Evolutionary conservation across 176 grass and related monocot genomes (phyloP).

Genomic region (Triticum turgidum): DNA sequence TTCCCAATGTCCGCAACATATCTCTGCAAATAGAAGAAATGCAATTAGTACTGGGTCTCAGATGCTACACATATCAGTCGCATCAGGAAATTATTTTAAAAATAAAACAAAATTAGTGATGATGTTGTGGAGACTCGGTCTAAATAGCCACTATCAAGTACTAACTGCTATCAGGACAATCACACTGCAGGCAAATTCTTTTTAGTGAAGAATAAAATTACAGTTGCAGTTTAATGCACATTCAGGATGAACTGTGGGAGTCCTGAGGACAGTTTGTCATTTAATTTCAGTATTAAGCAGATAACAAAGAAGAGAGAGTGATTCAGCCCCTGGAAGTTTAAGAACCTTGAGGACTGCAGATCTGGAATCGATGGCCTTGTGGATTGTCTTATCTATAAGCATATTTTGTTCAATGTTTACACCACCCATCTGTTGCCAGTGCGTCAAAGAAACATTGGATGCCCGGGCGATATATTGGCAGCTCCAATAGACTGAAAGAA

Average conservation of each 20-base stretch:
- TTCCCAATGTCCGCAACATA: conserved; percentile 96
- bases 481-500: conserved; percentile 78
- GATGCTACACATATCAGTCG: neutral
- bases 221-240: neutral
- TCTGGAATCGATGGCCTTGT: conserved; percentile 77
- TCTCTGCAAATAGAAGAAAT: conserved; percentile 60
- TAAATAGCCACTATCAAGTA: neutral
- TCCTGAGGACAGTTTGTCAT: neutral
- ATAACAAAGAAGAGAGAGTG: neutral
- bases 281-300: neutral
- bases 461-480: conserved; percentile 92
- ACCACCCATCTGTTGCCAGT: conserved; percentile 91
- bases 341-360: conserved; percentile 89
- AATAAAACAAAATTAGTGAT: neutral
- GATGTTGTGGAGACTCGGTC: neutral
- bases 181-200: neutral
- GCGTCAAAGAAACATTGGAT: conserved; percentile 92
- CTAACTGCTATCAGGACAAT: neutral
- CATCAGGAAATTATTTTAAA: neutral
- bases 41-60: neutral
- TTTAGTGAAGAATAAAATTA: neutral
- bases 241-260: neutral
- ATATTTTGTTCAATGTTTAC: conserved; percentile 87
- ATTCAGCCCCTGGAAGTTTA: neutral
- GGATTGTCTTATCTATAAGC: conserved; percentile 93